These are phyloP conservation scores for Xylaria curta DNA, from an alignment of 495 filamentous ascomycete species.

Conservation along the genomic window DNA sequence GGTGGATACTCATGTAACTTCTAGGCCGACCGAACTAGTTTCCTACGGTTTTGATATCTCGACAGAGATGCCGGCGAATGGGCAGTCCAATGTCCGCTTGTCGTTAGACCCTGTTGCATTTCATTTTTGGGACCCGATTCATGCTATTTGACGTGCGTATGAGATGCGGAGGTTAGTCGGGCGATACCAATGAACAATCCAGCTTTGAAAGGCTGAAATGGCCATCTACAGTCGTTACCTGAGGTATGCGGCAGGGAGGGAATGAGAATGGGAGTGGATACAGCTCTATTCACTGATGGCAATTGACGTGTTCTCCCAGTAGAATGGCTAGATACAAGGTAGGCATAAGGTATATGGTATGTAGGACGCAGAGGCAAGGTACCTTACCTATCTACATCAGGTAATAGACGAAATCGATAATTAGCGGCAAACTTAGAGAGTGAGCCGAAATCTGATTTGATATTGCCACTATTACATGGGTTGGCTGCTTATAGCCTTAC, in stretches of 20 bases:
- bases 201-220: constrained; percentile 1
- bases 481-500: constrained; percentile 20
- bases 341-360: background rate
- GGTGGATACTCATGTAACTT: constrained; percentile 30
- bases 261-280: constrained; percentile 15
- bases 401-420: constrained; percentile 3
- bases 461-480: constrained; percentile 19
- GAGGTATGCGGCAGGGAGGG: constrained; percentile 4
- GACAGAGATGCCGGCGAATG: constrained; percentile 12
- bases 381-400: constrained; percentile 1
- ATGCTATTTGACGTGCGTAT: background rate
- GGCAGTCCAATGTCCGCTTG: constrained; percentile 15
- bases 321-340: background rate
- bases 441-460: constrained; percentile 27
- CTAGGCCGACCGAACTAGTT: constrained; percentile 24
- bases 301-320: constrained; percentile 21
- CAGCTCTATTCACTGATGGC: constrained; percentile 12
- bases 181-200: constrained; percentile 4
- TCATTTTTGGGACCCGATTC: background rate
- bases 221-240: background rate
- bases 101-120: constrained; percentile 12
- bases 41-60: constrained; percentile 17
- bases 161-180: background rate
- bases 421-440: constrained; percentile 10
- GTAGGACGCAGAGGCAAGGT: background rate